Conservation (phyloP, 2,329 filamentous ascomycete species). For the Aureobasidium leucospermi region DNA sequence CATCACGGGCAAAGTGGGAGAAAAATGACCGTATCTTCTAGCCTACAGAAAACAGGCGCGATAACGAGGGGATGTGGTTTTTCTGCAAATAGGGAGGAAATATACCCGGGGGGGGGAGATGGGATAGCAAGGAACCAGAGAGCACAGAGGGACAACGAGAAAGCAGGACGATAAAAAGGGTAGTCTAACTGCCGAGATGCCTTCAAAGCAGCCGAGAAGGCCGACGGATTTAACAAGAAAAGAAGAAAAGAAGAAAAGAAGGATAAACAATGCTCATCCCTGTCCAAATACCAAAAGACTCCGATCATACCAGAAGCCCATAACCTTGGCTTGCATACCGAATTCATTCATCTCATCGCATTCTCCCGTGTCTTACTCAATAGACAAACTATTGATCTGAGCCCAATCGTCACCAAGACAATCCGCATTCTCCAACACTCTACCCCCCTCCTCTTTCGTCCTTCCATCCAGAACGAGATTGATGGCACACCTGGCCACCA, state of each 20-base stretch:
- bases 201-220: too few relatives aligned
- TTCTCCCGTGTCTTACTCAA: not conserved
- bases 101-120: too few relatives aligned
- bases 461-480: constrained; percentile 24
- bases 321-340: not conserved
- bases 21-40: not conserved
- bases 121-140: too few relatives aligned
- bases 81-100: too few relatives aligned
- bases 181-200: too few relatives aligned
- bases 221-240: too few relatives aligned
- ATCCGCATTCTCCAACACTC: constrained; percentile 30
- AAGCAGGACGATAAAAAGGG: too few relatives aligned
- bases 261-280: too few relatives aligned
- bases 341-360: not conserved
- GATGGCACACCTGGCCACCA: constrained; percentile 26
- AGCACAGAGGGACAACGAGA: too few relatives aligned
- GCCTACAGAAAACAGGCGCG: too few relatives aligned
- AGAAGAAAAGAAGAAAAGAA: too few relatives aligned
- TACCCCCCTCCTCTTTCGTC: constrained; percentile 22
- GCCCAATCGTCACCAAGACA: constrained; percentile 31
- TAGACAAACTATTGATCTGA: constrained; percentile 21
- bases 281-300: not conserved
- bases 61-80: too few relatives aligned
- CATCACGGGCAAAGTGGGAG: not conserved
- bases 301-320: not conserved